phyloP scores from a whole-genome alignment of 1,139 yeast genomes.

The Suhomyces bribrorum region DNA sequence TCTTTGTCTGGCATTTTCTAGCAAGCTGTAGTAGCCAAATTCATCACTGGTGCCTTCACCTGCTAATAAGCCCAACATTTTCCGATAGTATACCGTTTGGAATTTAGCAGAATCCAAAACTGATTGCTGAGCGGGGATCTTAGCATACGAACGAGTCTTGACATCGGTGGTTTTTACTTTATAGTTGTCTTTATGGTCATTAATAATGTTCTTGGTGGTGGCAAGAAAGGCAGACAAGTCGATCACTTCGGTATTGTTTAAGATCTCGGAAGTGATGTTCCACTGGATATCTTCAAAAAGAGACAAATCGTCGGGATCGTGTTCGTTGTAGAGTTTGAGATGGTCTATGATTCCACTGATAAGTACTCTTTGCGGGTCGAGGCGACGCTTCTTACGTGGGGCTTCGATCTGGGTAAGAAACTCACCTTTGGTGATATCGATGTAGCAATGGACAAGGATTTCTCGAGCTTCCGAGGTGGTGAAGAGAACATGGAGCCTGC shows the following conservation, averaged over 20 bases:
- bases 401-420: slow-evolving; percentile 20
- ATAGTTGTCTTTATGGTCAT: slow-evolving; percentile 14
- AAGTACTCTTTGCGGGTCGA: slow-evolving; percentile 29
- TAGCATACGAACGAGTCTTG: slow-evolving; percentile 51
- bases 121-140: slow-evolving; percentile 47
- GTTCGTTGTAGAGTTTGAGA: slow-evolving; percentile 26
- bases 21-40: slow-evolving; percentile 23
- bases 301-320: slow-evolving; percentile 19
- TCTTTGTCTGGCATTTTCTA: slow-evolving; percentile 48
- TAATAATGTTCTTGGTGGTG: slow-evolving; percentile 19
- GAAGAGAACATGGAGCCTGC: slow-evolving; percentile 40
- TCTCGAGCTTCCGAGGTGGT: slow-evolving; percentile 59
- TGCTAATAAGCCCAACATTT: slow-evolving; percentile 20
- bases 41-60: slow-evolving; percentile 4
- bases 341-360: slow-evolving; percentile 68
- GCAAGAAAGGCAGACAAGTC: slow-evolving; percentile 27
- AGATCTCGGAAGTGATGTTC: slow-evolving; percentile 12
- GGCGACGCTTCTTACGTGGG: neutral
- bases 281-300: slow-evolving; percentile 29
- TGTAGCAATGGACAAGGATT: slow-evolving; percentile 54
- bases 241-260: slow-evolving; percentile 17
- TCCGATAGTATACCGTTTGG: slow-evolving; percentile 59
- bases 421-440: slow-evolving; percentile 31
- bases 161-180: slow-evolving; percentile 44
- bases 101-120: slow-evolving; percentile 51